Evolutionary conservation across 169 alveolate species (phyloP).

Genomic region (Ichthyophthirius multifiliis): DNA sequence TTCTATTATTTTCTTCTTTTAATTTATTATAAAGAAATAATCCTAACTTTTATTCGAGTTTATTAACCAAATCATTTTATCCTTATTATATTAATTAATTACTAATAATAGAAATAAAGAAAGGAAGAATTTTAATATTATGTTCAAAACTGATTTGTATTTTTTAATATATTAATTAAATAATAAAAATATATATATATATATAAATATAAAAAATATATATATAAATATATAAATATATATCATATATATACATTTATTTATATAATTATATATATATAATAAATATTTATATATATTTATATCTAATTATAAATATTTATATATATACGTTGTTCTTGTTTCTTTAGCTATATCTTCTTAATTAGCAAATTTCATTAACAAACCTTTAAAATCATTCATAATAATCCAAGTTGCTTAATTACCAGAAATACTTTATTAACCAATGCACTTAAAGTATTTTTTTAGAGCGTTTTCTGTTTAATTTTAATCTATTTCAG

Average conservation of each 20-base stretch:
- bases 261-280: no score
- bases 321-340: neutral
- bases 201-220: no score
- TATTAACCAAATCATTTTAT: neutral
- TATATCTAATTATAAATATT: neutral
- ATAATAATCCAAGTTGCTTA: conserved; percentile 8
- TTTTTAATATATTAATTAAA: no score
- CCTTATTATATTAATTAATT: neutral
- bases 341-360: conserved; percentile 45
- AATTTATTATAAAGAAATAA: neutral
- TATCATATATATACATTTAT: no score
- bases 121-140: conserved; percentile 36
- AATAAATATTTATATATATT: neutral
- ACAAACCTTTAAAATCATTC: conserved; percentile 33
- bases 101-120: conserved; percentile 5
- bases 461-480: conserved; percentile 12
- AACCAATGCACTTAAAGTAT: conserved; percentile 12
- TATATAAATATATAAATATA: no score
- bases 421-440: conserved; percentile 2
- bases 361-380: conserved; percentile 33
- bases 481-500: conserved; percentile 19
- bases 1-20: neutral
- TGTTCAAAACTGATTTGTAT: conserved; percentile 44
- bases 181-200: no score
- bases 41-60: neutral